Evolutionary conservation across 352 stramenopile genomes (phyloP), one percentile per base, ranked within the genome.

Genomic region (Globisporangium cederbergense): DNA sequence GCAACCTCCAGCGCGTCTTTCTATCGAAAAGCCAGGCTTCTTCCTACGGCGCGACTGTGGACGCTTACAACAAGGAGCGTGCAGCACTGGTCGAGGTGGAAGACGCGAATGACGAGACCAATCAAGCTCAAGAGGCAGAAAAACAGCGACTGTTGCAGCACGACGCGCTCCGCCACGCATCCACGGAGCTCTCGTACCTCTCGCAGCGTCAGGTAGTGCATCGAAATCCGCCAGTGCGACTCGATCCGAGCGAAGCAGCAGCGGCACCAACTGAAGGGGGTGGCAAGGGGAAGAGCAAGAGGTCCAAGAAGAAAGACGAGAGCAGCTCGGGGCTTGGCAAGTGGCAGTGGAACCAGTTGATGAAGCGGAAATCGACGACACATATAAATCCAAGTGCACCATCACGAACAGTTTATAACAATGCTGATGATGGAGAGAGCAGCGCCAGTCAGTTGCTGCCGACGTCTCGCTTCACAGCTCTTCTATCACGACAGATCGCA

Each of bases 161-260:
- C 25, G 77, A 75, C 28, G 77, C 77, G 18, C 62, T 90, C 6
- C 71, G 81, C 16, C 71, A 86, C 42, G 85, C 81, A 7, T 88
- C 85, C 16, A 86, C 81, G 0, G 85, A 94, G 59, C 57, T 94
- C 36, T 85, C 76, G 13, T 89, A 86, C 53, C 81, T 94, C 47
- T 92, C 85, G 1, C 85, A 94, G 60, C 76, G 83, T 8, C 85
- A 92, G 64, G 85, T 94, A 4, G 80, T 94, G 20, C 79, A 91
- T 59, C 80, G 83, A 3, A 79, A 92, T 55, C 81, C 82, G 28
- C 83, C 83, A 3, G 82, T 85, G 16, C 74, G 80, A 10, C 57
- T 60, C 38, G 60, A 61, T 28, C 51, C 43, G 13, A 70, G 60
- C 10, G 51, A 49, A 14, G 57, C 58, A 40, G 45, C 45, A n/a